Conservation (phyloP, 192 early-diverging fungal species). For the Backusella tuberculispora region DNA sequence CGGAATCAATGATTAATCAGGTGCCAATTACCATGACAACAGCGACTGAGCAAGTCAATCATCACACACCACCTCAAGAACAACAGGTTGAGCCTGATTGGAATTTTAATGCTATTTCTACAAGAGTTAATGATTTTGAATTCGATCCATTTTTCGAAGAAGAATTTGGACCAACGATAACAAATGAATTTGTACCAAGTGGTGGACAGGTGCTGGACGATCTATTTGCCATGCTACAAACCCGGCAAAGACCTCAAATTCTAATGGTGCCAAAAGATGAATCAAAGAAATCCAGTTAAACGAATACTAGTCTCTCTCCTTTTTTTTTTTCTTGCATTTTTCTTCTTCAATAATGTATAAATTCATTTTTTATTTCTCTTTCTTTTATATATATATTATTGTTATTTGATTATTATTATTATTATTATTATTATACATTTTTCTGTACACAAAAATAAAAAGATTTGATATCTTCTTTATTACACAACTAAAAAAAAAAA, state of each 20-base stretch:
- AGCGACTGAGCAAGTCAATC: not conserved
- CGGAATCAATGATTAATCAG: not conserved
- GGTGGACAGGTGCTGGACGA: conserved; percentile 38
- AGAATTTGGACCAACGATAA: not conserved
- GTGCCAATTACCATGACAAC: not conserved
- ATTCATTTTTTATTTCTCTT: too few species aligned
- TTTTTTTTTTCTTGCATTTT: too few species aligned
- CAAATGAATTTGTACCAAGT: conserved; percentile 7
- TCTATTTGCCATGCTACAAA: conserved; percentile 39
- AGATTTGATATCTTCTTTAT: too few species aligned
- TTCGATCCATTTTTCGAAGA: conserved; percentile 41
- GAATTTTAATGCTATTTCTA: too few species aligned
- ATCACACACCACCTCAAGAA: not conserved
- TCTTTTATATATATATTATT: too few species aligned
- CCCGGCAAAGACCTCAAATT: conserved; percentile 38
- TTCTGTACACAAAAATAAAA: too few species aligned
- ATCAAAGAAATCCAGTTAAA: not conserved
- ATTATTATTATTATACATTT: too few species aligned
- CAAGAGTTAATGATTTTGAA: not conserved
- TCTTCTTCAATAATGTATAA: too few species aligned
- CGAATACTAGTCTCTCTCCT: too few species aligned
- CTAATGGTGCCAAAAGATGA: not conserved
- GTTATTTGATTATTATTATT: too few species aligned
- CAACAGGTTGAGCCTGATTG: too few species aligned
- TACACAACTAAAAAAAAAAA: too few species aligned